A percentile compares a stretch with the other conserved stretches of the same genome.
These are phyloP conservation scores for Penicillium diatomitis DNA, from an alignment of 495 filamentous ascomycete species.

Conservation along the genomic window DNA sequence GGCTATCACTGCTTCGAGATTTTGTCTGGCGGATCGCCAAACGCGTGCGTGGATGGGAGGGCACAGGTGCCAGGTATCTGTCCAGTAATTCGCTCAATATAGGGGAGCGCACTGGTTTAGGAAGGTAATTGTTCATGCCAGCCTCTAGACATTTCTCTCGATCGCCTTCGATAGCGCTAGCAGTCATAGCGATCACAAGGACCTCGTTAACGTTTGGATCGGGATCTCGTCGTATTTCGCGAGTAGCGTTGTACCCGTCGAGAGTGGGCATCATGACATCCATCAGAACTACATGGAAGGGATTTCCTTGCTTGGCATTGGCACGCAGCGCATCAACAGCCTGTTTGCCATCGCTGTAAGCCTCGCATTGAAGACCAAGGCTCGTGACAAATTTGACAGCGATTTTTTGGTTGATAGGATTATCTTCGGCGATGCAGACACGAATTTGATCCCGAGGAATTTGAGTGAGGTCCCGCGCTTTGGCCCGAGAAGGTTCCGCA, in stretches of 20 bases:
- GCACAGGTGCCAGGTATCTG: constrained; percentile 51
- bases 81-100: constrained; percentile 70
- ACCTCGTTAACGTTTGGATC: constrained; percentile 65
- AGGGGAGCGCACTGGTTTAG: constrained; percentile 74
- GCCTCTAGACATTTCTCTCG: constrained; percentile 85
- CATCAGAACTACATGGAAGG: constrained; percentile 76
- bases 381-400: constrained; percentile 81
- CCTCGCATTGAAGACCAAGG: constrained; percentile 72
- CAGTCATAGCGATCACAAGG: constrained; percentile 89
- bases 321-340: constrained; percentile 74
- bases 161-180: constrained; percentile 82
- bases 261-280: constrained; percentile 93
- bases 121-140: constrained; percentile 93
- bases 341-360: constrained; percentile 76
- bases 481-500: constrained; percentile 20
- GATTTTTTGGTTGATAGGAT: constrained; percentile 85
- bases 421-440: constrained; percentile 87
- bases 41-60: constrained; percentile 31
- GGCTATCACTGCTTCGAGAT: constrained; percentile 23
- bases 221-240: constrained; percentile 63
- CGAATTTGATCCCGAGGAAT: constrained; percentile 70
- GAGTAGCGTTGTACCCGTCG: constrained; percentile 89
- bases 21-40: constrained; percentile 26
- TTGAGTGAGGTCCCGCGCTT: constrained; percentile 48
- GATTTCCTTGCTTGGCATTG: constrained; percentile 56